These are phyloP conservation scores for Geotrichum candidum DNA, from an alignment of 1,139 yeast genomes.

Conservation along the genomic window DNA sequence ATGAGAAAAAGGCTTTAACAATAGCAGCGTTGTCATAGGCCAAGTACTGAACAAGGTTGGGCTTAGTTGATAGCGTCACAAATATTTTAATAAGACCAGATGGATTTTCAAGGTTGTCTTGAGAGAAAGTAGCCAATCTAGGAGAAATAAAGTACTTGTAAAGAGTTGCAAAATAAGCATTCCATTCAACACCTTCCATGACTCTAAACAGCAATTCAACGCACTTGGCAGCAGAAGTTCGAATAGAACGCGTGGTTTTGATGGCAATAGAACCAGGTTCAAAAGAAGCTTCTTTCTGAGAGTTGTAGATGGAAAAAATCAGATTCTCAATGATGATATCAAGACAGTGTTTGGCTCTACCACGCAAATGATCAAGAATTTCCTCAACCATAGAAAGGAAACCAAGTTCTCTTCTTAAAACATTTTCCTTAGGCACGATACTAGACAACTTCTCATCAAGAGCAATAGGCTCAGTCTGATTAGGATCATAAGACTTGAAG, in stretches of 20 bases:
- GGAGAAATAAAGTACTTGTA: slow-evolving; percentile 56
- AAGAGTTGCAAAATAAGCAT: slow-evolving; percentile 45
- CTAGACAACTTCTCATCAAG: slow-evolving; percentile 10
- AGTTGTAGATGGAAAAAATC: slow-evolving; percentile 49
- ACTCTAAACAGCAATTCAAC: slow-evolving; percentile 27
- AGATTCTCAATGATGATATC: slow-evolving; percentile 54
- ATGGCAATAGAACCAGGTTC: slow-evolving; percentile 10
- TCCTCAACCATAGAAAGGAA: slow-evolving; percentile 65
- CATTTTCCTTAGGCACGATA: slow-evolving; percentile 8
- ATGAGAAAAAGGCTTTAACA: slow-evolving; percentile 48
- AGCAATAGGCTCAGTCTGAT: slow-evolving; percentile 16
- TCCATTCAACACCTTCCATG: slow-evolving; percentile 43
- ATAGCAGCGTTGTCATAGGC: slow-evolving; percentile 45
- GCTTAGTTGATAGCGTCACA: slow-evolving; percentile 53
- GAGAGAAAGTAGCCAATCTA: slow-evolving; percentile 59
- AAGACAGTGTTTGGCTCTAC: slow-evolving; percentile 47
- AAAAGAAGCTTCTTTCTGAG: slow-evolving; percentile 38
- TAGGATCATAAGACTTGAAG: slow-evolving; percentile 31
- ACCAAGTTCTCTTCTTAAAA: slow-evolving; percentile 58
- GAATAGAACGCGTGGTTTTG: slow-evolving; percentile 14
- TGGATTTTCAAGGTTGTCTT: slow-evolving; percentile 75
- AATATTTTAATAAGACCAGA: slow-evolving; percentile 72
- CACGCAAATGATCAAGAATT: slow-evolving; percentile 57
- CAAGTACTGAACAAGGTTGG: slow-evolving; percentile 48
- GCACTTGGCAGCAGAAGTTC: slow-evolving; percentile 33